A percentile compares a stretch with the other conserved stretches of the same genome.
phyloP scores from a whole-genome alignment of 2,329 filamentous ascomycete genomes.

The Sclerotinia spermophila region DNA sequence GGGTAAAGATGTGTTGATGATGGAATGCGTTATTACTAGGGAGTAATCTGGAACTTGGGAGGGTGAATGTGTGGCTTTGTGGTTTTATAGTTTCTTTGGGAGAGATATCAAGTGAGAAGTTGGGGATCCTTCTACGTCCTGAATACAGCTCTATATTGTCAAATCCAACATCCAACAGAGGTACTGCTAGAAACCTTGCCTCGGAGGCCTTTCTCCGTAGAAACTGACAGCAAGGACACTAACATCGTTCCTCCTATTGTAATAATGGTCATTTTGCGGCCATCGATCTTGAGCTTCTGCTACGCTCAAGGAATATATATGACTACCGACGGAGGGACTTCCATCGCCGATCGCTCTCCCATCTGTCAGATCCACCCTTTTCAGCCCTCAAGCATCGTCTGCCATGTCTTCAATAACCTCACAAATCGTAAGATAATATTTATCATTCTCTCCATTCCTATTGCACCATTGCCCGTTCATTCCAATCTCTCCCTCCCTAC shows the following conservation, averaged over 20 bases:
- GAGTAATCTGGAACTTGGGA: background rate
- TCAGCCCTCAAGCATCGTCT: background rate
- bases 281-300: background rate
- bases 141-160: background rate
- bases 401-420: background rate
- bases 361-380: background rate
- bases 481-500: constrained; percentile 18
- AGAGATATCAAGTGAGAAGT: background rate
- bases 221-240: background rate
- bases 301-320: background rate
- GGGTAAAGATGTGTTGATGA: constrained; percentile 1
- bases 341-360: background rate
- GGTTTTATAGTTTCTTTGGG: background rate
- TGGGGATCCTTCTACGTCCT: background rate
- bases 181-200: background rate
- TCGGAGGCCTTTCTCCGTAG: background rate
- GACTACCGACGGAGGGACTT: background rate
- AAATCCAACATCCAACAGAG: background rate
- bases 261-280: background rate
- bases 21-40: constrained; percentile 9
- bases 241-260: background rate
- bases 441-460: background rate
- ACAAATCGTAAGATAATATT: background rate
- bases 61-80: background rate
- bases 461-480: background rate